Conservation (phyloP, 164 flowering plant genomes). For the Aristolochia contorta region DNA sequence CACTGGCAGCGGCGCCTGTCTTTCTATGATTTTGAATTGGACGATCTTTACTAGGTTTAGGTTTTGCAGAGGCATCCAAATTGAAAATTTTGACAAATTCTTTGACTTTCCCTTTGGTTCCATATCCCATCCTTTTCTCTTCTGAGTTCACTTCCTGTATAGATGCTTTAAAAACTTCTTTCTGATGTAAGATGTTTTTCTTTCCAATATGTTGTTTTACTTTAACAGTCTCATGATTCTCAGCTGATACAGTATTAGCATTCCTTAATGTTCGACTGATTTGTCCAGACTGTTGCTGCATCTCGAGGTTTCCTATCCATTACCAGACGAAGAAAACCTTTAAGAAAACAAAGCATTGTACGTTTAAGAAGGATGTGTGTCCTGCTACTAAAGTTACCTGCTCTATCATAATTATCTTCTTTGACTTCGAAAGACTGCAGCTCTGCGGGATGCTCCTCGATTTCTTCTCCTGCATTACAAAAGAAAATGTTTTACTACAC, state of each 20-base stretch:
- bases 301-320: slow-evolving; percentile 20
- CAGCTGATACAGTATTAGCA: slow-evolving; percentile 8
- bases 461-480: slow-evolving; percentile 5
- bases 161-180: slow-evolving; percentile 14
- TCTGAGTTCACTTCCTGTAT: slow-evolving; percentile 17
- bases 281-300: slow-evolving; percentile 7
- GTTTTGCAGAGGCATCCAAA: slow-evolving; percentile 41
- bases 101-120: slow-evolving; percentile 52
- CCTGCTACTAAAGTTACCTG: slow-evolving; percentile 19
- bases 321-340: not conserved
- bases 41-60: slow-evolving; percentile 11
- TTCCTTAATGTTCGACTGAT: slow-evolving; percentile 18
- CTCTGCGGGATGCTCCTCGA: slow-evolving; percentile 16
- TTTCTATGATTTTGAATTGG: slow-evolving; percentile 12
- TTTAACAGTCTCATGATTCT: slow-evolving; percentile 11
- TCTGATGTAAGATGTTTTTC: slow-evolving; percentile 6
- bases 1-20: slow-evolving; percentile 17
- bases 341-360: not conserved
- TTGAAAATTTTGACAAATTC: slow-evolving; percentile 70
- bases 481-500: no score
- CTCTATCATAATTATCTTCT: slow-evolving; percentile 16
- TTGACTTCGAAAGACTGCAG: slow-evolving; percentile 8
- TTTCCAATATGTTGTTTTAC: slow-evolving; percentile 22
- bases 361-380: not conserved
- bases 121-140: slow-evolving; percentile 19